Evolutionary conservation across 129 eudicot genomes (phyloP).

Genomic region (Pittosporum tobira): DNA sequence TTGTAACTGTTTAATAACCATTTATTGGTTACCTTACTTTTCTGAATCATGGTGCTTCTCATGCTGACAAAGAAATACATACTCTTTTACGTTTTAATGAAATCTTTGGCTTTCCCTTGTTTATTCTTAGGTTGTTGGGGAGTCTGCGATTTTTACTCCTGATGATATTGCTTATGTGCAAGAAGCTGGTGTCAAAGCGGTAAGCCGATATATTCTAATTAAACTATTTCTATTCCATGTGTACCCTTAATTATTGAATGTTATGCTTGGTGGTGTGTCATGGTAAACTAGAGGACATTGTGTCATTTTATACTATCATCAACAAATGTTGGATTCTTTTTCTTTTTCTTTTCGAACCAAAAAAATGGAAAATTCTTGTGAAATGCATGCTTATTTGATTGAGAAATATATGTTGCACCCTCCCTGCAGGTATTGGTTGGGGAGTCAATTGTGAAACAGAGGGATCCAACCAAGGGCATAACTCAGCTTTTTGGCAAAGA

Average conservation of each 20-base stretch:
- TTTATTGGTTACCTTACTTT: neutral
- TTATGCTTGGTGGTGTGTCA: too few species aligned
- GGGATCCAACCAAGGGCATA: constrained; percentile 68
- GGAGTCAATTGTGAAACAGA: constrained; percentile 83
- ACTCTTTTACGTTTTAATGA: constrained; percentile 1
- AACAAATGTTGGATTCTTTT: too few species aligned
- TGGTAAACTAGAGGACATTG: too few species aligned
- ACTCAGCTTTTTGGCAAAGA: constrained; percentile 77
- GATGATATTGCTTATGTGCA: constrained; percentile 84
- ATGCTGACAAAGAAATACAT: neutral
- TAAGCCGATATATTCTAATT: constrained; percentile 21
- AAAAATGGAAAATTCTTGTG: too few species aligned
- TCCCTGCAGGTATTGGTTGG: constrained; percentile 76
- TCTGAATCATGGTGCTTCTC: neutral
- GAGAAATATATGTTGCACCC: neutral
- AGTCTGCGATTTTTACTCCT: constrained; percentile 90
- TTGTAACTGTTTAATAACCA: neutral
- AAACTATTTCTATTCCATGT: too few species aligned
- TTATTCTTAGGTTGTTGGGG: constrained; percentile 76
- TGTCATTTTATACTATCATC: too few species aligned
- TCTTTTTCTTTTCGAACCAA: too few species aligned
- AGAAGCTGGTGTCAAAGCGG: constrained; percentile 95
- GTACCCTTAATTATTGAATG: too few species aligned
- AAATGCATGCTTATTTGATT: neutral
- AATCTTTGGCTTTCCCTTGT: constrained; percentile 1